Evolutionary conservation across 805 yeast species (phyloP).

Genomic region (Yamadazyma laniorum): DNA sequence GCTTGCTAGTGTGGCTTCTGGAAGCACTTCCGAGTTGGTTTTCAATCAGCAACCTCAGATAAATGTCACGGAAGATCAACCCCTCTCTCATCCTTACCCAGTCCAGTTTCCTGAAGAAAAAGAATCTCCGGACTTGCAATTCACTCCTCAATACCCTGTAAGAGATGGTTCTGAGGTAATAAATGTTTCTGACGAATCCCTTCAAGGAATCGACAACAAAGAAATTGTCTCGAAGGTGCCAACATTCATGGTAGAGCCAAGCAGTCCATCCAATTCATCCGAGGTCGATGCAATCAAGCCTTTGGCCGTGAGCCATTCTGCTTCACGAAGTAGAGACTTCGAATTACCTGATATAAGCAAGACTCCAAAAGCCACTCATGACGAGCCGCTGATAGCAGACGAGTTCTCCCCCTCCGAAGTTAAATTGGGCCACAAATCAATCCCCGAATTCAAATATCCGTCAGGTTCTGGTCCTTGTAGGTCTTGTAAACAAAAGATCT

Average conservation of each 20-base stretch:
- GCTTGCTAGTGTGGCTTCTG: no score
- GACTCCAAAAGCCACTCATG: constrained; percentile 9
- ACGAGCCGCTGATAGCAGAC: neutral
- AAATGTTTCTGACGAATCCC: no score
- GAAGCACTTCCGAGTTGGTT: no score
- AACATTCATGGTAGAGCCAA: constrained; percentile 1
- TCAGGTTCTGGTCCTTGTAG: constrained; percentile 85
- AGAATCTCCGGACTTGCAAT: neutral
- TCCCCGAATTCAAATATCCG: constrained; percentile 25
- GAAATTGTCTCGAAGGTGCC: constrained; percentile 2
- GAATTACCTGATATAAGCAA: constrained; percentile 13
- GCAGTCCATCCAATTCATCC: constrained; percentile 1
- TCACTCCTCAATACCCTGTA: no score
- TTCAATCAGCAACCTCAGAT: no score
- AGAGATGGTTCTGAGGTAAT: no score
- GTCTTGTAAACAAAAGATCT: constrained; percentile 56
- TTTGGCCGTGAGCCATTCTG: constrained; percentile 19
- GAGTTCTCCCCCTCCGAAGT: constrained; percentile 4
- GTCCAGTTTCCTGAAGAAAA: constrained; percentile 4
- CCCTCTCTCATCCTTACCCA: constrained; percentile 2
- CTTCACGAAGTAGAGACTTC: constrained; percentile 3
- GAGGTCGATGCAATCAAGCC: constrained; percentile 19
- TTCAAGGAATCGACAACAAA: no score
- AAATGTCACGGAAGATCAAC: no score
- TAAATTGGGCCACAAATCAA: constrained; percentile 1